Evolutionary conservation across 2,329 filamentous ascomycete genomes (phyloP).

Genomic region (Nigrospora osmanthi): DNA sequence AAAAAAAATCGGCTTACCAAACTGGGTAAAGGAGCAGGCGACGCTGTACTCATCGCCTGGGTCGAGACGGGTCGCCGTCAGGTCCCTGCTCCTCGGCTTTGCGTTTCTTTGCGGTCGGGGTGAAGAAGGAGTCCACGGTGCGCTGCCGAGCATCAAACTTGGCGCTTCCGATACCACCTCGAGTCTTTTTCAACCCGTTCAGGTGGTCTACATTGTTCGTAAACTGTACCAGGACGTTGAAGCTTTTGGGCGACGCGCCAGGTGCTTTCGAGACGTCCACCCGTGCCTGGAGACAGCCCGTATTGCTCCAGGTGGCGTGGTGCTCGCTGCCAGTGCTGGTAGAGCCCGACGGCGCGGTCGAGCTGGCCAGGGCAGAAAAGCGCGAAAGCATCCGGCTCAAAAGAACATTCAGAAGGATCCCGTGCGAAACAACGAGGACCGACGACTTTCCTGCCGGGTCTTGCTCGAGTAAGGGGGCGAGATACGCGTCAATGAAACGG

Average conservation of each 20-base stretch:
- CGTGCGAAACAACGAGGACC: constrained; percentile 72
- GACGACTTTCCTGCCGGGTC: constrained; percentile 21
- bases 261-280: constrained; percentile 2
- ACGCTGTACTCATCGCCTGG: background rate
- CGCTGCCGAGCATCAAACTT: constrained; percentile 68
- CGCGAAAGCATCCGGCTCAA: constrained; percentile 54
- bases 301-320: constrained; percentile 42
- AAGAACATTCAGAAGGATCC: constrained; percentile 67
- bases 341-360: constrained; percentile 6
- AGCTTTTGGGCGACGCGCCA: constrained; percentile 9
- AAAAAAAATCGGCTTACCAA: constrained; percentile 5
- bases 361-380: constrained; percentile 27
- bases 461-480: constrained; percentile 47
- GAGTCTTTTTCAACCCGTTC: constrained; percentile 65
- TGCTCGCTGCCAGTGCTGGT: constrained; percentile 12
- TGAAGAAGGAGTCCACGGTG: constrained; percentile 71
- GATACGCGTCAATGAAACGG: constrained; percentile 55
- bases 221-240: constrained; percentile 34
- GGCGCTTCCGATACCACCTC: constrained; percentile 75
- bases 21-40: background rate
- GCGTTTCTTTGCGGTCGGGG: constrained; percentile 37
- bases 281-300: constrained; percentile 23
- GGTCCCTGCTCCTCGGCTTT: constrained; percentile 23
- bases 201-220: constrained; percentile 70
- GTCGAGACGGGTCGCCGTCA: background rate